These are phyloP conservation scores for Solanum peruvianum DNA, from an alignment of 257 asterid genomes.

Conservation along the genomic window DNA sequence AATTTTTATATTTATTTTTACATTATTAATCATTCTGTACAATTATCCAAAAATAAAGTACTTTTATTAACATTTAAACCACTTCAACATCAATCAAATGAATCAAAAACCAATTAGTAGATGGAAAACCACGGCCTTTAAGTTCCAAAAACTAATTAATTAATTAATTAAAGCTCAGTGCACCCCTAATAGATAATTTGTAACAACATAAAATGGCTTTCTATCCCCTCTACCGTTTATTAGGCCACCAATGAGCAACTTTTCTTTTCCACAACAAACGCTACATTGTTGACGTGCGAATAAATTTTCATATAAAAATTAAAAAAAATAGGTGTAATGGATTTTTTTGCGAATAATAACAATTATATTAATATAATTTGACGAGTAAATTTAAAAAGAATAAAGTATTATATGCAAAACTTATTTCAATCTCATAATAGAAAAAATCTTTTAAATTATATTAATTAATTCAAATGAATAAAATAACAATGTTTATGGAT, in stretches of 20 bases:
- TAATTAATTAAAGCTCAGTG: not conserved
- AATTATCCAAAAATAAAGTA: no score
- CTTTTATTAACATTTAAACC: not conserved
- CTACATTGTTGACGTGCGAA: no score
- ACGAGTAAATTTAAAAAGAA: not conserved
- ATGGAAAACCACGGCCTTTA: not conserved
- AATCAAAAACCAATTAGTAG: not conserved
- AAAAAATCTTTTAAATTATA: not conserved
- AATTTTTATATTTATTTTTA: no score
- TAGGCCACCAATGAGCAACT: not conserved
- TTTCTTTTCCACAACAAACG: not conserved
- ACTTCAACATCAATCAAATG: not conserved
- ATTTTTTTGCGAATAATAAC: not conserved
- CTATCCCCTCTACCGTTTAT: not conserved
- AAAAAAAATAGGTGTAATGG: not conserved
- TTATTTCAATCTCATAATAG: not conserved
- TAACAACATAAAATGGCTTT: no score
- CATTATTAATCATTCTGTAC: no score
- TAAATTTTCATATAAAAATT: not conserved
- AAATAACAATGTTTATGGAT: not conserved
- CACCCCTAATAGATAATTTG: not conserved
- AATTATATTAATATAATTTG: not conserved
- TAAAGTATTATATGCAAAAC: not conserved
- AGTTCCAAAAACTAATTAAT: not conserved
- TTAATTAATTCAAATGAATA: not conserved